A percentile compares a stretch with the other conserved stretches of the same genome.
phyloP scores from a whole-genome alignment of 2,329 filamentous ascomycete genomes.

The Stagonosporopsis vannaccii region DNA sequence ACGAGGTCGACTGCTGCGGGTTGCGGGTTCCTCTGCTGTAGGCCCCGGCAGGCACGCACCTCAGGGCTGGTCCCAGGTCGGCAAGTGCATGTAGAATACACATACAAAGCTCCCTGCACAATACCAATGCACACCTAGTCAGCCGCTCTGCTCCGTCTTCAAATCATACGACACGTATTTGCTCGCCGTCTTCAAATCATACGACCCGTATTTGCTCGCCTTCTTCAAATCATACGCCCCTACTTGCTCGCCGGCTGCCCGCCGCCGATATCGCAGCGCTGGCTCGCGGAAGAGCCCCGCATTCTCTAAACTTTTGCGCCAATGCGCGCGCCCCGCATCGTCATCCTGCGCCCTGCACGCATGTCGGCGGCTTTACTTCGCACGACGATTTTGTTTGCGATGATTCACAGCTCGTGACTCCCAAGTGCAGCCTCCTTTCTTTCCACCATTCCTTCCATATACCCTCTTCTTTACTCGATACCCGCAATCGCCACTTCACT shows the following conservation, averaged over 20 bases:
- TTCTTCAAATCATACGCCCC: constrained; percentile 2
- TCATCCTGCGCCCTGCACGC: constrained; percentile 16
- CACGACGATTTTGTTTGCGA: constrained; percentile 13
- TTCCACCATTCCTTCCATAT: not conserved
- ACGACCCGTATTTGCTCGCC: no score
- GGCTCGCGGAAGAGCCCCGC: constrained; percentile 5
- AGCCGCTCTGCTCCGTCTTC: not conserved
- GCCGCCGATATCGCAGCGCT: constrained; percentile 6
- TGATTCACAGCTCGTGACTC: constrained; percentile 18
- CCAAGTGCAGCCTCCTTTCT: not conserved
- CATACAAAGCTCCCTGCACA: not conserved
- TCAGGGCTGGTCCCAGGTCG: constrained; percentile 6
- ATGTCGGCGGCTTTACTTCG: constrained; percentile 16
- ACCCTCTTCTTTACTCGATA: not conserved
- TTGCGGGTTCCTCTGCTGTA: constrained; percentile 61
- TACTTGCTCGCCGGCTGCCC: not conserved
- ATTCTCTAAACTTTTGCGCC: constrained; percentile 16
- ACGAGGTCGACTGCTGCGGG: constrained; percentile 77
- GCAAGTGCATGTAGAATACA: not conserved
- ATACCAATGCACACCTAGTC: not conserved
- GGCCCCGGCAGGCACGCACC: no score
- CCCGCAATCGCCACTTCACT: constrained; percentile 7
- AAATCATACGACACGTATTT: constrained; percentile 7
- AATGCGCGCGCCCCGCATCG: constrained; percentile 18
- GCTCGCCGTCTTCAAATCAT: constrained; percentile 1